Base-by-base conservation (phyloP, 768 basidiomycete genomes). In the Calocybe indica region DNA sequence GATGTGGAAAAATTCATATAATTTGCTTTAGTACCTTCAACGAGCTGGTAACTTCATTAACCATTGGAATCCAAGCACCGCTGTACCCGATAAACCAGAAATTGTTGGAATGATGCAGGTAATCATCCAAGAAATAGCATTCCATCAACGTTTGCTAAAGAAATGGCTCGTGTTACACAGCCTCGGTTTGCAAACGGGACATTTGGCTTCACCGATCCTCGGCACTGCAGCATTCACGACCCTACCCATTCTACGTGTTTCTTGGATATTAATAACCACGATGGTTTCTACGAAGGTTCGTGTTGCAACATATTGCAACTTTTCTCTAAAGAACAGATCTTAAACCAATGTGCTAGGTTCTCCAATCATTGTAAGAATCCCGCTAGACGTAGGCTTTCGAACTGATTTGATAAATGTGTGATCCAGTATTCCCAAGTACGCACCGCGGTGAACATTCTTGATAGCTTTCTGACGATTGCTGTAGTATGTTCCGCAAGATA, bases 401-500 rank as follows among this genome's bases (percentile, higher is more conserved):
- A 11, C 11, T 6, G 12, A 41, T 22, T 41, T 13, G 15, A 32
- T 1, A 3, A 7, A 8, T 8, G 8, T 34, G 11, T 5, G n/a
- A 11, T 43, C n/a, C 47, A 46, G 78, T 81, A 82, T 55, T 81
- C 79, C 13, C 78, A 81, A 62, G 79, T 78, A 59, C 42, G 66
- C 53, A 7, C 36, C 8, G 4, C 4, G 22, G 5, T 5, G 6
- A 31, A 22, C 7, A 38, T 22, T n/a, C 3, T 41, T 10, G 3
- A 22, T 10, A 11, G 6, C 34, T 14, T 36, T 45, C 45, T 50
- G 15, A 51, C 31, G 15, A 5, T 4, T 6, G 32, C 5, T 48
- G 31, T 60, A 84, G 76, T 84, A 76, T 51, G 79, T 75, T 2
- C 82, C 81, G 0, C 82, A 85, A 53, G 82, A 85, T 57, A 83